Evolutionary conservation across 2,329 filamentous ascomycete species (phyloP), one percentile per base, ranked within the genome.

Genomic region (Simplicillium aogashimaense): DNA sequence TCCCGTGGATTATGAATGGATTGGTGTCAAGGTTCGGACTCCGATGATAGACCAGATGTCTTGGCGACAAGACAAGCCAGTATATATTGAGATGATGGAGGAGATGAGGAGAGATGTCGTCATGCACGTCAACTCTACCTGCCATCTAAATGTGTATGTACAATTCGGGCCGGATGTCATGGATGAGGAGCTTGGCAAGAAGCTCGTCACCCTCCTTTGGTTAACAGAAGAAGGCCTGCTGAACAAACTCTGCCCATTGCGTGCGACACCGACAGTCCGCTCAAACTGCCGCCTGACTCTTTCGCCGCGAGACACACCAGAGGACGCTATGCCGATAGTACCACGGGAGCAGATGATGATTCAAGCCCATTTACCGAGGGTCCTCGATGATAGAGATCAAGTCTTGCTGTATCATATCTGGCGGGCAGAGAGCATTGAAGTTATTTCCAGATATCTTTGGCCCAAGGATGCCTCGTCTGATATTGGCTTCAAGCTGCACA

Each of bases 91-190:
- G 20, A 5, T 25, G 20, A 5, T 25, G 20, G 20, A 25, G 9
- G 20, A 9, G 9, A 6, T 25, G 20, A 25, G 9, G 9, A 25
- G 9, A 9, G 20, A 25, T 9, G 9, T 25, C 9, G 20, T 9
- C 20, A 46, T 53, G 10, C 49, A 53, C 40, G 36, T 43, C 40
- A 55, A 54, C 45, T 53, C 51, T 13, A 48, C 50, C 2, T 54
- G 51, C 39, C 44, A 45, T 16, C 45, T 47, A 40, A 43, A 40
- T 37, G 47, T 45, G 10, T 36, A 36, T 9, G 14, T 47, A 16
- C 37, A 35, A 25, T 35, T 39, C 2, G 25, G 15, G 3, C 13
- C 8, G 6, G 15, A n/a, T 2, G 7, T 17, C 16, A 16, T 46
- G 13, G 29, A 35, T 13, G 30, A 42, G 10, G 29, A 39, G 10